Base-by-base conservation (phyloP, 352 stramenopile genomes). In the Pythium biforme region DNA sequence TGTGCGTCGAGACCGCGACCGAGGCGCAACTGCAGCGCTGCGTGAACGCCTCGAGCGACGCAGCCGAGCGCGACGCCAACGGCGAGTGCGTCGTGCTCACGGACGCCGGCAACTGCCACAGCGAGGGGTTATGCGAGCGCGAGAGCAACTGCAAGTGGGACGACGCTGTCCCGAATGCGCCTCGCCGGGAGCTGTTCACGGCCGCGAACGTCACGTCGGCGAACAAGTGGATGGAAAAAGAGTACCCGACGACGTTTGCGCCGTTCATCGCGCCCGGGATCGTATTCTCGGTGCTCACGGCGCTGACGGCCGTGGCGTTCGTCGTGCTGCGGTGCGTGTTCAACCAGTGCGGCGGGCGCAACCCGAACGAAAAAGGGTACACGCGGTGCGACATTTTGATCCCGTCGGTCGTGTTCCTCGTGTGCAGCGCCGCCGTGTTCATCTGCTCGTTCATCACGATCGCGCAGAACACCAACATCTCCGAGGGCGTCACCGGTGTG, bases 101-200 rank as follows among this genome's bases (percentile, higher is more conserved):
- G 4, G 83, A 78, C 20, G 31, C 60, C 0, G 64, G 81, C 40
- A 81, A 73, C n/a, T 94, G 83, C 74, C 74, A 63, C 51, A 76
- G 41, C 37, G 73, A 86, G 43, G 83, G 79, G 0, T 56, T 83
- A 43, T 94, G 85, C 41, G 85, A 94, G 55, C 81, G 81, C 37
- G 70, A 79, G 46, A 83, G 74, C 70, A 94, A 91, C 61, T 94
- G 85, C 79, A 89, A 91, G 60, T 94, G 85, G 85, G 75, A 90
- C 52, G 81, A 90, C 47, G 66, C 79, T 0, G 57, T 89, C 11
- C 68, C 62, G n/a, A 20, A 1, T 1, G 66, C 66, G 39, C 66
- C 66, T 1, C 79, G 85, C 4, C 73, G 69, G 20, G 69, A 84
- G 47, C 56, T 91, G 31, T 94, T 90, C 56, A 81, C 76, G 4